phyloP scores from a whole-genome alignment of 805 yeast species.

The Nakazawaea ernobii region DNA sequence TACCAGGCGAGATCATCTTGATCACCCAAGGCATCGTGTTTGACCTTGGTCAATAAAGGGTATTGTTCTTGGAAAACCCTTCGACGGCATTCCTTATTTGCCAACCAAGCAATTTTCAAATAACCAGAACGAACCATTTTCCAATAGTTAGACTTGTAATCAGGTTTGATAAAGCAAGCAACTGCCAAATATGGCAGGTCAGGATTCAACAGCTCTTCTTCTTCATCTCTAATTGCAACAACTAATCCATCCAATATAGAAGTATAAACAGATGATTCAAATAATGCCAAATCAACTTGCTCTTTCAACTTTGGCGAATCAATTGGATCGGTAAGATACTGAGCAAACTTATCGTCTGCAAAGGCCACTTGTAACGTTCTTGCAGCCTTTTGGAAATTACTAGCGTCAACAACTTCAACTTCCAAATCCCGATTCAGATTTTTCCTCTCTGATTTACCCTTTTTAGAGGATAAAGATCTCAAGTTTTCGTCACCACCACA shows the following conservation, averaged over 20 bases:
- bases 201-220: constrained; percentile 21
- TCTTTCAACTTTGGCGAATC: constrained; percentile 23
- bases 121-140: constrained; percentile 49
- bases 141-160: constrained; percentile 35
- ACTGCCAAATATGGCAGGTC: constrained; percentile 41
- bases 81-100: constrained; percentile 41
- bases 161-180: constrained; percentile 48
- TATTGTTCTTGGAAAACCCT: constrained; percentile 46
- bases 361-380: constrained; percentile 27
- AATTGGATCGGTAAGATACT: constrained; percentile 25
- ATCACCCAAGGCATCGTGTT: constrained; percentile 34
- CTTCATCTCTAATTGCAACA: constrained; percentile 42
- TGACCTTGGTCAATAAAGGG: constrained; percentile 44
- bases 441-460: constrained; percentile 4
- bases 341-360: constrained; percentile 27
- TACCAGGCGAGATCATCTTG: constrained; percentile 36
- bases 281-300: constrained; percentile 34
- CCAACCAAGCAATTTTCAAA: constrained; percentile 42
- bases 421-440: neutral
- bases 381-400: constrained; percentile 29
- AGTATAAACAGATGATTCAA: constrained; percentile 45
- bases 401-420: constrained; percentile 23
- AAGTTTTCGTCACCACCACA: constrained; percentile 8
- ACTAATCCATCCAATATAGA: constrained; percentile 46
- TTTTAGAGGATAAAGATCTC: constrained; percentile 10